A percentile compares a stretch with the other conserved stretches of the same genome.
Conservation (phyloP, 73 alveolate species). For the Paramecium sonneborni region DNA sequence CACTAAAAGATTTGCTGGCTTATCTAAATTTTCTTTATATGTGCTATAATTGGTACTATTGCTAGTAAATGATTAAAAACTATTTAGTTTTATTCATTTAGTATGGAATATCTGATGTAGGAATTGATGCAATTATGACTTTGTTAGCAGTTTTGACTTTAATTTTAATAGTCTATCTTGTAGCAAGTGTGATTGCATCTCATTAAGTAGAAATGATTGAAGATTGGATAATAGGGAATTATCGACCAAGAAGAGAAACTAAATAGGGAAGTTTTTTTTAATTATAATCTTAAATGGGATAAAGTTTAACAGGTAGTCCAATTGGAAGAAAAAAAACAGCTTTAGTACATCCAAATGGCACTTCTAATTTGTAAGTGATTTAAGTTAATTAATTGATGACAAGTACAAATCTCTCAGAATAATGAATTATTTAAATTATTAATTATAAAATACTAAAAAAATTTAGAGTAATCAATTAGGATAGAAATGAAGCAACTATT, state of each 20-base stretch:
- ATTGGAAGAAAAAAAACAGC: not conserved
- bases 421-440: not conserved
- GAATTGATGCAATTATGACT: conserved; percentile 17
- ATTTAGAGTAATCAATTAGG: not conserved
- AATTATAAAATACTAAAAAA: not conserved
- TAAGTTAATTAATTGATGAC: not conserved
- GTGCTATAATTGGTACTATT: not conserved
- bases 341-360: not conserved
- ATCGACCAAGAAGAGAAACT: conserved; percentile 18
- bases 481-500: not conserved
- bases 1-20: conserved; percentile 38
- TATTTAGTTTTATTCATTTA: not conserved
- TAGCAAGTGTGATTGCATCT: not conserved
- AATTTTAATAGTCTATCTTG: not conserved
- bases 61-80: not conserved
- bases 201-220: conserved; percentile 33
- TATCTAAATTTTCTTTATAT: not conserved
- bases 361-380: not conserved
- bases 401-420: conserved; percentile 22
- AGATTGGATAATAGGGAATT: not conserved
- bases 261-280: not conserved
- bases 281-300: conserved; percentile 9
- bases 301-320: not conserved
- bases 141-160: not conserved
- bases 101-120: not conserved